phyloP scores from a whole-genome alignment of 1,284 basidiomycete species.

The Malassezia globosa region DNA sequence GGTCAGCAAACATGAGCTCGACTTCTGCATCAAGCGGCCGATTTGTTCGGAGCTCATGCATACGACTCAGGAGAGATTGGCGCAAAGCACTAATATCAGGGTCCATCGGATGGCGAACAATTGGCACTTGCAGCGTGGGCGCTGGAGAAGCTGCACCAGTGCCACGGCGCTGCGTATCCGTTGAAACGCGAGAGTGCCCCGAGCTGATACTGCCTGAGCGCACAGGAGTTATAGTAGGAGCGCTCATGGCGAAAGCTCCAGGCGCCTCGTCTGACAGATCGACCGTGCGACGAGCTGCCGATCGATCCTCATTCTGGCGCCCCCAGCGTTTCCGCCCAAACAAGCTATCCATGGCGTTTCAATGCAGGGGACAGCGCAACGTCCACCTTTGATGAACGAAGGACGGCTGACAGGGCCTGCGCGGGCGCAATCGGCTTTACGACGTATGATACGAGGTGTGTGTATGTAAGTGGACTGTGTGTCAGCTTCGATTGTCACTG shows the following conservation, averaged over 20 bases:
- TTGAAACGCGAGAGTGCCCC: not conserved
- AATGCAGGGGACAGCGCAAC: too few species aligned
- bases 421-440: too few species aligned
- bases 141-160: not conserved
- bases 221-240: constrained; percentile 5
- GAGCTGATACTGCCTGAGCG: not conserved
- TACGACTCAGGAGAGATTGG: constrained; percentile 5
- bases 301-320: constrained; percentile 1
- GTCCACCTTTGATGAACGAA: too few species aligned
- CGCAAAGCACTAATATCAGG: not conserved
- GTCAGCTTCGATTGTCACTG: too few species aligned
- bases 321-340: constrained; percentile 15
- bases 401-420: too few species aligned
- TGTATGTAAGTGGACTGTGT: too few species aligned
- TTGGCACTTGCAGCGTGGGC: not conserved
- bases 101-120: not conserved
- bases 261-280: constrained; percentile 4
- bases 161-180: not conserved
- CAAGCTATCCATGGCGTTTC: constrained; percentile 13
- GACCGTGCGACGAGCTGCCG: not conserved
- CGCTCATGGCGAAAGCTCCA: constrained; percentile 5
- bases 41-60: constrained; percentile 27
- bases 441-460: too few species aligned
- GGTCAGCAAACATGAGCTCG: constrained; percentile 43
- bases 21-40: constrained; percentile 36